Base-by-base conservation (phyloP, 1,284 basidiomycete genomes). In the Sanghuangporus weigelae region DNA sequence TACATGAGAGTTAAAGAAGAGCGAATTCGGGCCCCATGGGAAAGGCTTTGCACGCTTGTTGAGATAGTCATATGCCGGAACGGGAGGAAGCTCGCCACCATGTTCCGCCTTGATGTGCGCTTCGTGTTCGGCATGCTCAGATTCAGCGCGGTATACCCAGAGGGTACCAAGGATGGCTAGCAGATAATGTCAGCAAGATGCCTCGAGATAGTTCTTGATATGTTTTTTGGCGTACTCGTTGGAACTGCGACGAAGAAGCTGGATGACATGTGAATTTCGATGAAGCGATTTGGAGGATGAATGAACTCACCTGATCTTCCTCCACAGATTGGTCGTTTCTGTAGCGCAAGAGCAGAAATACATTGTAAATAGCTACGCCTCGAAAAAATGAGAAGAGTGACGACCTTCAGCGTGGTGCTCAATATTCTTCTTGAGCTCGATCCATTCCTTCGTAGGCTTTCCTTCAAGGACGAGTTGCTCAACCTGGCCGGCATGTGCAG, bases 271-370 rank as follows among this genome's bases (percentile, higher is more conserved):
- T 50, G 63, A 12, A 59, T 35, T 23, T 64, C 48, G 59, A 68
- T 14, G 50, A 23, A 48, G 38, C 11, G 10, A n/a, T 8, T 12
- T 6, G 44, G 12, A 12, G 10, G 31, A 19, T 38, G 38, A n/a
- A 0, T 14, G 7, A 36, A 54, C 31, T 11, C 68, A 91, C 90
- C 90, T 92, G 73, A 94, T 90, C 79, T 87, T 92, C 71, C 91
- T 85, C 92, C 92, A 94, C 67, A 93, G 82, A 58, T 89, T 81
- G 50, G 87, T 79, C 40, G 90, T 89, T 68, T 86, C 90, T 93
- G 71, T 21, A 66, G n/a, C 61, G 40, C 56, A 53, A 36, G 19
- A 59, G 50, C 56, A 51, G 36, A 61, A 59, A 67, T 39, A 57
- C 60, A 55, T 26, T 48, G 42, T 21, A 62, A 44, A 36, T 46